Evolutionary conservation across 192 early-diverging fungal species (phyloP), one percentile per base, ranked within the genome.

Genomic region (Entophlyctis luteolus): DNA sequence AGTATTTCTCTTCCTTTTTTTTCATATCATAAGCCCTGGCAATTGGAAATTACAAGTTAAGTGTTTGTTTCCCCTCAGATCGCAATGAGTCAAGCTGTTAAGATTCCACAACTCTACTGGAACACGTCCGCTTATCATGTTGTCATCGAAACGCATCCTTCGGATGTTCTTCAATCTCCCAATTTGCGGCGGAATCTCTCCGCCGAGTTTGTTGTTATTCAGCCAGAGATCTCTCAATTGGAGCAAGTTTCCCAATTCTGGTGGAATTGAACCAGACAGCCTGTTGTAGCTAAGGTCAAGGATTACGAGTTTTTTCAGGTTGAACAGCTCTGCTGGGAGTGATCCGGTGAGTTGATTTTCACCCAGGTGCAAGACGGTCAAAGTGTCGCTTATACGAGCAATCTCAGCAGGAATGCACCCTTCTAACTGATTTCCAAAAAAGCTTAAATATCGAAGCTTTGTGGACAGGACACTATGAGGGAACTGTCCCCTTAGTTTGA

Each of bases 251-350:
- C 20, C 32, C 4, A 68, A 6, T 35, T 68, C 67, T 5, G 10
- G 12, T 4, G 67, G 67, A 34, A 68, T 68, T 4, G 54, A 23
- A 4, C 67, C 73, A 29, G 62, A 59, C 22, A 75, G 55, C 2
- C 33, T 16, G 58, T 75, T 75, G 22, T 50, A 52, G 16, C 33
- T 53, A 4, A 75, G 48, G 48, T 67, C 46, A 33, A 75, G 63
- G 12, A 55, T 47, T 3, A 39, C 45, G 8, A 75, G 48, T 5
- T 58, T 55, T 4, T 28, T 35, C 12, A 75, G 27, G 5, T 27
- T 18, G 22, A 67, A 67, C 31, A 75, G 28, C n/a, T 45, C 28
- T 2, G 45, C 10, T 18, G 73, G 73, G 20, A 75, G 23, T 3
- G 32, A 25, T 2, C 73, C 73, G 6, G 23, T n/a, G 3, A 74